Evolutionary conservation across 345 rosid species (phyloP), one percentile per base, ranked within the genome.

Genomic region (Pistacia atlantica): DNA sequence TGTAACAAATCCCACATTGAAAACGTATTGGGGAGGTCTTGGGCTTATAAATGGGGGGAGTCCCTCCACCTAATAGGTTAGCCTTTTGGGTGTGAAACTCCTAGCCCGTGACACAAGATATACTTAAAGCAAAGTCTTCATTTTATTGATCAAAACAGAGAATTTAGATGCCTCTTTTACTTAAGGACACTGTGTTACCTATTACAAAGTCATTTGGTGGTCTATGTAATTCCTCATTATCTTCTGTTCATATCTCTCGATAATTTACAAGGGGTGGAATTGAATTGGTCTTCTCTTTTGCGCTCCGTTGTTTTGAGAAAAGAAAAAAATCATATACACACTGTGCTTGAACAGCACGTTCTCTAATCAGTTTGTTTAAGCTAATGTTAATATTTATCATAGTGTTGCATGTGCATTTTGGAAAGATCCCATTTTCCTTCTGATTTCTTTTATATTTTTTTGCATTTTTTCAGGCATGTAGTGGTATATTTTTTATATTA

Each of bases 401-500:
- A 54, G 4, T 42, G 57, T 54, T 54, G 42, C 69, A 5, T n/a
- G 25, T 35, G 48, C 17, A 17, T 20, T 22, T 3, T 18, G n/a
- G 48, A 18, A 37, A 33, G 38, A 8, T 37, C 68, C 18, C 8
- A 66, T n/a, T 65, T 72, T 48, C 28, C 69, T 73, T 51, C 28
- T 71, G 60, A 49, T 59, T 38, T 16, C 49, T 48, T 49, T 63
- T 73, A 22, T 67, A 22, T 64, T 52, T 70, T 52, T 68, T 10
- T 58, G 28, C 18, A 18, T 5, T 59, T 64, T 49, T 12, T 65
- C 17, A 56, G 75, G 22, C 22, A 8, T 69, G 22, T 48, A 48
- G 10, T 71, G 69, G 68, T 71, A 31, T 62, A 37, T 42, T 71
- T 31, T 10, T 75, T 22, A 59, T 60, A 59, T 67, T 49, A 57